phyloP scores from a whole-genome alignment of 768 basidiomycete species.

The Tylopilus balloui region DNA sequence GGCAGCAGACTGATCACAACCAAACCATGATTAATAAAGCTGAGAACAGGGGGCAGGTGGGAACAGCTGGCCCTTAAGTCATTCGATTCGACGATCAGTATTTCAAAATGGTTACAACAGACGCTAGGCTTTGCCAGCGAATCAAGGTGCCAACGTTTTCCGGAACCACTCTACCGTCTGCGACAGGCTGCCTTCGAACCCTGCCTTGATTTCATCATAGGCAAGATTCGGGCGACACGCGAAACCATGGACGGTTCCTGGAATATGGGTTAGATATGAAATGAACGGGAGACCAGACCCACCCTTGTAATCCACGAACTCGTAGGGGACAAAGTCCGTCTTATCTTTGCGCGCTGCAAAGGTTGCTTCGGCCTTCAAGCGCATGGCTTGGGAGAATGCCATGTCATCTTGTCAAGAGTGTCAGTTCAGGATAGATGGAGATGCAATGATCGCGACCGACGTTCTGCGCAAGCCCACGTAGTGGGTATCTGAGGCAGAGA shows the following conservation, averaged over 20 bases:
- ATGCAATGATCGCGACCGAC: conserved; percentile 12
- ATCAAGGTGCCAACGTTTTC: conserved; percentile 29
- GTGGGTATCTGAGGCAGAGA: conserved; percentile 18
- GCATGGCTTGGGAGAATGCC: conserved; percentile 22
- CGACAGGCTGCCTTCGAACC: conserved; percentile 41
- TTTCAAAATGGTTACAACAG: not conserved
- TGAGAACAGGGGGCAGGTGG: not conserved
- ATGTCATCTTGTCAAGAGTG: conserved; percentile 31
- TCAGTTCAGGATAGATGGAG: not conserved
- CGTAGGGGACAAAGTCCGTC: conserved; percentile 29
- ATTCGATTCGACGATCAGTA: not conserved
- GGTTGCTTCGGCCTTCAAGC: conserved; percentile 28
- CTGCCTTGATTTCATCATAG: conserved; percentile 40
- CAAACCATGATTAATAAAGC: too few species aligned
- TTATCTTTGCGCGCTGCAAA: conserved; percentile 30
- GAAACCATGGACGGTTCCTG: conserved; percentile 48
- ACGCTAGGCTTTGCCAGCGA: not conserved
- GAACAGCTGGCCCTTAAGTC: not conserved
- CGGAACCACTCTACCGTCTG: conserved; percentile 41
- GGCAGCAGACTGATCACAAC: too few species aligned
- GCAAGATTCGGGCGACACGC: conserved; percentile 43
- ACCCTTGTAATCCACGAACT: conserved; percentile 37
- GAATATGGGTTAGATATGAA: conserved; percentile 2
- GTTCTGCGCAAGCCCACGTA: conserved; percentile 38
- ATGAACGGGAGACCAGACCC: not conserved